phyloP scores from a whole-genome alignment of 2,329 filamentous ascomycete genomes.

The Huntiella omanensis region DNA sequence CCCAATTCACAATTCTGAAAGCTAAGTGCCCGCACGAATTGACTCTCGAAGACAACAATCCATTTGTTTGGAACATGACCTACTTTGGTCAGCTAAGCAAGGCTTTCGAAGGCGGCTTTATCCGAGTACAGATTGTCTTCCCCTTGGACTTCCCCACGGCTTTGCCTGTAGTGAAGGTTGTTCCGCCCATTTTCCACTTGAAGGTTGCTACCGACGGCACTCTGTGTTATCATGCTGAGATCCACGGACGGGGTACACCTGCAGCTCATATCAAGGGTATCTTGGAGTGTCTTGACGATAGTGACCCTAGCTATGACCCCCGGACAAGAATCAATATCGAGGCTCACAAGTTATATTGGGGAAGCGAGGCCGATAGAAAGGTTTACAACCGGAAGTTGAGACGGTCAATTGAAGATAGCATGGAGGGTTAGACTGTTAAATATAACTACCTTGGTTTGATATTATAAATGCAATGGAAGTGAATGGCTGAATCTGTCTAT shows the following conservation, averaged over 20 bases:
- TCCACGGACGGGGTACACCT: slow-evolving; percentile 50
- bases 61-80: slow-evolving; percentile 74
- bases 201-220: slow-evolving; percentile 64
- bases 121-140: slow-evolving; percentile 61
- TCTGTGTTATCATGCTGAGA: slow-evolving; percentile 58
- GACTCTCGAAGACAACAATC: slow-evolving; percentile 59
- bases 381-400: slow-evolving; percentile 66
- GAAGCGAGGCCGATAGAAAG: slow-evolving; percentile 55
- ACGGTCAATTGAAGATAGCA: slow-evolving; percentile 52
- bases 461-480: no score
- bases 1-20: no score
- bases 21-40: slow-evolving; percentile 43
- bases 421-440: slow-evolving; percentile 23
- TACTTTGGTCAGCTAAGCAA: slow-evolving; percentile 89
- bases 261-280: slow-evolving; percentile 70
- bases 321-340: slow-evolving; percentile 73
- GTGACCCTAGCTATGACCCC: slow-evolving; percentile 74
- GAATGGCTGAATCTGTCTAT: no score
- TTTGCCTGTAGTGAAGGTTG: slow-evolving; percentile 65
- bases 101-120: slow-evolving; percentile 78
- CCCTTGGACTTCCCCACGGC: slow-evolving; percentile 76
- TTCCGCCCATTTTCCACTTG: slow-evolving; percentile 74
- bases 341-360: slow-evolving; percentile 76
- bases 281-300: slow-evolving; percentile 67
- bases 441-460: no score